These are phyloP conservation scores for Litchi chinensis DNA, from an alignment of 345 rosid species.

Conservation along the genomic window DNA sequence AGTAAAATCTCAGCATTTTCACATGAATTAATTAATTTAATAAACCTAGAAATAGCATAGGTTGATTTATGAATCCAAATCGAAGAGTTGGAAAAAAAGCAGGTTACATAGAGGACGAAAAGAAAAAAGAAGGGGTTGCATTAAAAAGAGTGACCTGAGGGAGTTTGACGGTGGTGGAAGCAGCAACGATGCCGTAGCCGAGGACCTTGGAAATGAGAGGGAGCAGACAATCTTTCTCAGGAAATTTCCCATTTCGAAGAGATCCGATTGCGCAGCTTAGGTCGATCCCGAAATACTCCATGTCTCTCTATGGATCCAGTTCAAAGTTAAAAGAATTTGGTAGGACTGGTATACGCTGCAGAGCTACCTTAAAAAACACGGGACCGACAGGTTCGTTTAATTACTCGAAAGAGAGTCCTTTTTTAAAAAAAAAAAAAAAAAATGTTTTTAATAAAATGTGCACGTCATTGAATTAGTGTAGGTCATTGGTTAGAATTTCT, in stretches of 20 bases:
- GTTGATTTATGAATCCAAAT: not conserved
- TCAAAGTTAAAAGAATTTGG: not conserved
- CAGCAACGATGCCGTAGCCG: conserved; percentile 87
- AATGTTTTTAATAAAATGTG: no score
- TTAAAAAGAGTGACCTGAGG: conserved; percentile 58
- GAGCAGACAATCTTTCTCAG: conserved; percentile 76
- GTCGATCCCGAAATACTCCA: conserved; percentile 78
- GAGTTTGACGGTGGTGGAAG: conserved; percentile 93
- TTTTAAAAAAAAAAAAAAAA: no score
- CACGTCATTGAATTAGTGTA: no score
- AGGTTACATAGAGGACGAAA: not conserved
- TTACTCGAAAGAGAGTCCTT: no score
- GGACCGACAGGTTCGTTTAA: not conserved
- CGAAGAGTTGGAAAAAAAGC: not conserved
- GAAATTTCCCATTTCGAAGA: conserved; percentile 57
- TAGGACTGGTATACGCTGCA: not conserved
- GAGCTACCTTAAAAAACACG: not conserved
- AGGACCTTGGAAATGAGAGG: conserved; percentile 95
- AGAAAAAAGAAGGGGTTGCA: not conserved
- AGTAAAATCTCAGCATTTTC: not conserved
- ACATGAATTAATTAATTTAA: not conserved
- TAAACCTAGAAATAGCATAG: not conserved
- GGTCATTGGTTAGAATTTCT: no score
- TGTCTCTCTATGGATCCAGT: conserved; percentile 4
- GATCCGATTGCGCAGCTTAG: conserved; percentile 73